Percentiles rank a stretch among this genome's conserved stretches.
phyloP scores from a whole-genome alignment of 495 filamentous ascomycete genomes.

The Neurospora terricola region DNA sequence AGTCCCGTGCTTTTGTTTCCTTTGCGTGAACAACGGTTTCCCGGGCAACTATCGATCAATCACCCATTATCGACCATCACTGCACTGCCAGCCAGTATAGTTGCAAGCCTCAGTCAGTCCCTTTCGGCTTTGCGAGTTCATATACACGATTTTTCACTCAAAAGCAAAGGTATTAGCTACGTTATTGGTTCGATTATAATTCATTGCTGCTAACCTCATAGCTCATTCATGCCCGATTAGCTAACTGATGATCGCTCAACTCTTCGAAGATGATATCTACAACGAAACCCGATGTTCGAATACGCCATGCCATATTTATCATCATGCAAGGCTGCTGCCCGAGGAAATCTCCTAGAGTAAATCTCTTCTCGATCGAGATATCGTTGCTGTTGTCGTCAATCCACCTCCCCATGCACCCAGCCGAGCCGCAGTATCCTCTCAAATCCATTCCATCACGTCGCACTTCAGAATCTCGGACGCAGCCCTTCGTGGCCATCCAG shows the following conservation, averaged over 20 bases:
- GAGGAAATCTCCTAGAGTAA: too few species aligned
- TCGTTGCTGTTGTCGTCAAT: too few species aligned
- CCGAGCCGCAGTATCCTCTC: too few species aligned
- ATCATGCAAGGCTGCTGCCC: too few species aligned
- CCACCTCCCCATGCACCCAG: too few species aligned
- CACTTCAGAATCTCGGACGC: too few species aligned
- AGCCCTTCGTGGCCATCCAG: too few species aligned
- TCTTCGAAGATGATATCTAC: neutral
- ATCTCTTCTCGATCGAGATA: too few species aligned
- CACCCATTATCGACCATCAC: too few species aligned
- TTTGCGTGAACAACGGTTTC: neutral
- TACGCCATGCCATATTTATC: neutral
- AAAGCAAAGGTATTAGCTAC: neutral
- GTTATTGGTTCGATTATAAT: neutral
- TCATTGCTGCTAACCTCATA: neutral
- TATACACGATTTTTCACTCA: neutral
- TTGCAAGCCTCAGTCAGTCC: too few species aligned
- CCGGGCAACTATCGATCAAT: neutral
- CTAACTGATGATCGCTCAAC: neutral
- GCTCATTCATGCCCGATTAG: neutral
- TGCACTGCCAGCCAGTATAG: too few species aligned
- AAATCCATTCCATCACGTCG: too few species aligned
- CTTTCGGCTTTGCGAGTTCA: neutral
- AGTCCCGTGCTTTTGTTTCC: neutral
- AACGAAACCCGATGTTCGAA: neutral